Percentiles rank a stretch among this genome's conserved stretches.
Conservation (phyloP, 2,329 filamentous ascomycete genomes). For the Ophiostoma sp. region DNA sequence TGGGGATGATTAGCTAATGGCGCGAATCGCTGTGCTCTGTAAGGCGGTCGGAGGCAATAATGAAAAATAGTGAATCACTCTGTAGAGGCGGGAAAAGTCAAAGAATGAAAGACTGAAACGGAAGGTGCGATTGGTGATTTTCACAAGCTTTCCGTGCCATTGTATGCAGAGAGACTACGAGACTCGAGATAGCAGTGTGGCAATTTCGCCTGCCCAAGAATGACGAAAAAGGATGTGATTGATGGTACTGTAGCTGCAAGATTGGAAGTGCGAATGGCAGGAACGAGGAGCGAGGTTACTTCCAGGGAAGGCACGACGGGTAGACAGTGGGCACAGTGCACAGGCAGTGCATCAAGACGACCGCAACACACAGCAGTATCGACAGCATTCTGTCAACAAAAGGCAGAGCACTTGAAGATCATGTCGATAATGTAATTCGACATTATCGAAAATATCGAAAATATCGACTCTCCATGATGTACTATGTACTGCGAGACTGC, state of each 20-base stretch:
- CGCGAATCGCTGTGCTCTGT: not conserved
- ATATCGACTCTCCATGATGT: not conserved
- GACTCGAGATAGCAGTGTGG: not conserved
- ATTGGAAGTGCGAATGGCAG: not conserved
- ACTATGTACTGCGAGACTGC: not conserved
- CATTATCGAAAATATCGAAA: too few species aligned
- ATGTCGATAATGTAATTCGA: too few species aligned
- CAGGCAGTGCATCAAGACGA: not conserved
- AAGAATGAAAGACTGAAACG: not conserved
- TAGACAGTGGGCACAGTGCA: not conserved
- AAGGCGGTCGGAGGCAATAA: not conserved
- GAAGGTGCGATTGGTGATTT: not conserved
- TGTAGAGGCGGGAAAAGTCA: not conserved
- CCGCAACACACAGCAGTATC: not conserved
- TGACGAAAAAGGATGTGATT: slow-evolving; percentile 5
- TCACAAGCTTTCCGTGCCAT: not conserved
- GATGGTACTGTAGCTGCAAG: not conserved
- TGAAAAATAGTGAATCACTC: not conserved
- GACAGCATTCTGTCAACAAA: not conserved
- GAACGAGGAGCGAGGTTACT: not conserved
- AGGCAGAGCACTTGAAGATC: too few species aligned
- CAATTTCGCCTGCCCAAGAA: slow-evolving; percentile 1
- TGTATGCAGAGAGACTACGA: not conserved
- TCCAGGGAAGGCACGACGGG: not conserved
- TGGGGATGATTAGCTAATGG: not conserved